These are phyloP conservation scores for Sphagnurus paluster DNA, from an alignment of 1,284 basidiomycete genomes.

Conservation along the genomic window DNA sequence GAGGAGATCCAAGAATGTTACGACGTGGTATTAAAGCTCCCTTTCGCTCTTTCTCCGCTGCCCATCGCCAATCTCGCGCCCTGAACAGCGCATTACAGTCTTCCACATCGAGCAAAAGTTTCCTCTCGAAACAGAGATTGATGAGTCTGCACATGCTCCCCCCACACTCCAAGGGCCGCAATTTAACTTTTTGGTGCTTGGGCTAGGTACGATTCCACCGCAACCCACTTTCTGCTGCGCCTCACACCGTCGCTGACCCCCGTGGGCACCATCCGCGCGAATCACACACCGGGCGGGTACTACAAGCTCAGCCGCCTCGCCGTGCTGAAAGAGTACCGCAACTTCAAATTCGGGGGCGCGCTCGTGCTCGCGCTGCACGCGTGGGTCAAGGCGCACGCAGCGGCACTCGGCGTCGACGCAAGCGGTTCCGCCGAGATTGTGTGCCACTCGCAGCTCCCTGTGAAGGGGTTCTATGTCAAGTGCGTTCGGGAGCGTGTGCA, in stretches of 20 bases:
- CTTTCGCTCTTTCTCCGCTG: neutral
- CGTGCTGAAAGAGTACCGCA: conserved; percentile 64
- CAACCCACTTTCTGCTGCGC: conserved; percentile 71
- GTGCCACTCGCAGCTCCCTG: conserved; percentile 69
- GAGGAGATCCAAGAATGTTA: conserved; percentile 55
- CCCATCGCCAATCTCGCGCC: conserved; percentile 2
- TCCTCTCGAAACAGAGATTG: conserved; percentile 68
- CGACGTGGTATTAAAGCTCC: conserved; percentile 41
- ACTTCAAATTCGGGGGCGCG: conserved; percentile 58
- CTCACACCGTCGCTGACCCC: conserved; percentile 57
- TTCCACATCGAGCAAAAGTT: conserved; percentile 74
- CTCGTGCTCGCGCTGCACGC: conserved; percentile 63
- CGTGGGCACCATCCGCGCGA: conserved; percentile 66
- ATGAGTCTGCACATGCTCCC: conserved; percentile 50
- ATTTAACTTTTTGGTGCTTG: conserved; percentile 9
- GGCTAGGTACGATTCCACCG: conserved; percentile 47
- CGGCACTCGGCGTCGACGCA: conserved; percentile 26
- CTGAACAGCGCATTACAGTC: conserved; percentile 53
- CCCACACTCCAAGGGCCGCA: conserved; percentile 5
- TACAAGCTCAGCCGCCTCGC: conserved; percentile 74
- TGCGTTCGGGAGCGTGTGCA: conserved; percentile 35
- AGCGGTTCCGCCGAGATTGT: conserved; percentile 45
- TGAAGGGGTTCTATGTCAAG: conserved; percentile 73
- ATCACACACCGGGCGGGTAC: conserved; percentile 33
- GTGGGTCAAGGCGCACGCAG: conserved; percentile 49